Evolutionary conservation across 1,139 yeast species (phyloP).

Genomic region (Blastobotrys malaysiensis): DNA sequence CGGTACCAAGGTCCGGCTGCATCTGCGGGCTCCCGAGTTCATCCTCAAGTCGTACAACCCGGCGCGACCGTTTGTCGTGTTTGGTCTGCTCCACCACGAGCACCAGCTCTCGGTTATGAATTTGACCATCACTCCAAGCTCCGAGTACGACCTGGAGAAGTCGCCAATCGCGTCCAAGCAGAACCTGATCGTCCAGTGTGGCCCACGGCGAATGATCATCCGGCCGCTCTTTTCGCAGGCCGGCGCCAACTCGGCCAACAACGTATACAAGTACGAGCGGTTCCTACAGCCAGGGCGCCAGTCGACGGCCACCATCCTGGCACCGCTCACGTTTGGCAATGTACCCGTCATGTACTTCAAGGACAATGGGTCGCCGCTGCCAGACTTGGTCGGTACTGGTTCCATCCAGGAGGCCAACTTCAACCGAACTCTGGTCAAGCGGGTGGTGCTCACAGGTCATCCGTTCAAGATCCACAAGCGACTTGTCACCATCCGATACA

Average conservation of each 20-base stretch:
- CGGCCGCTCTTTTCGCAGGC: constrained; percentile 81
- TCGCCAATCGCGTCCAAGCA: constrained; percentile 80
- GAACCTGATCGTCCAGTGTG: constrained; percentile 79
- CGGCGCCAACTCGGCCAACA: constrained; percentile 64
- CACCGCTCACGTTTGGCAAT: constrained; percentile 81
- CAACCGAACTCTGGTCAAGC: constrained; percentile 77
- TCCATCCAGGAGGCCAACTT: constrained; percentile 84
- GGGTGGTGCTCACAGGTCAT: constrained; percentile 87
- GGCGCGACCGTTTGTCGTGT: constrained; percentile 52
- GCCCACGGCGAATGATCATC: constrained; percentile 83
- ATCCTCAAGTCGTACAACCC: constrained; percentile 28
- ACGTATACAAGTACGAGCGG: constrained; percentile 81
- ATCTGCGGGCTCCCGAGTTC: constrained; percentile 54
- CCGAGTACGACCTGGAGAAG: constrained; percentile 53
- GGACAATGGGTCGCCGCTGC: constrained; percentile 55
- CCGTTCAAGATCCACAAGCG: constrained; percentile 93
- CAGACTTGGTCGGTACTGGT: constrained; percentile 79
- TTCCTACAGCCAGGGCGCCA: constrained; percentile 74
- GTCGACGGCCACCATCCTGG: constrained; percentile 80
- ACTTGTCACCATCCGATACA: constrained; percentile 88
- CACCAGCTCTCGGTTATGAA: constrained; percentile 80
- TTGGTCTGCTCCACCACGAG: constrained; percentile 77
- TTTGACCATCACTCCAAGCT: constrained; percentile 80
- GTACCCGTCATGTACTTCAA: constrained; percentile 38
- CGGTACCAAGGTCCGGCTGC: constrained; percentile 61